Evolutionary conservation across 345 rosid species (phyloP), one percentile per base, ranked within the genome.

Genomic region (Kandelia obovata): DNA sequence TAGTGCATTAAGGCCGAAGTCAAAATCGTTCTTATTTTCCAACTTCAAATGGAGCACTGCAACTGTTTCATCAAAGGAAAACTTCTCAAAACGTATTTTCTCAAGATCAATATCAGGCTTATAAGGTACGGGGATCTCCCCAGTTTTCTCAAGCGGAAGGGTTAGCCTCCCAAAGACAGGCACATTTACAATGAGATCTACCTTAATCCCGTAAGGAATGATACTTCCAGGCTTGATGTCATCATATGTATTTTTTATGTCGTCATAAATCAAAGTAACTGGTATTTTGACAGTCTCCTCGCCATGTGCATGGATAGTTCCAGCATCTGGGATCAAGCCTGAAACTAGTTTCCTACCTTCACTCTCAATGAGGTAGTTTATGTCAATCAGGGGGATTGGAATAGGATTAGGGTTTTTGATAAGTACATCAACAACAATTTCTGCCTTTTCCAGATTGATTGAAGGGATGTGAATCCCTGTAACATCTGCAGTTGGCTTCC

Each of bases 231-330:
- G 91, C 79, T 92, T 72, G 32, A 95, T 87, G n/a, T 92, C 98
- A 23, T 47, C 72, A 67, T 90, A 95, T 4, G 98, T 90, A 76
- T 39, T 83, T 72, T 87, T 95, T 60, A 95, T 87, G 76, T 92
- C 99, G 32, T 81, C 98, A 61, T 83, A 95, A 47, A 95, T 89
- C 86, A 95, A 77, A 63, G 80, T 78, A 64, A 95, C 66, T 0
- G 99, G 98, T 71, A 95, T 87, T 66, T 92, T 95, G 64, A 95
- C 91, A 34, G 92, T 90, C 80, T 95, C 98, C 86, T 95, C 98
- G 15, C 99, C 96, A 37, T 85, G 98, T 0, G 99, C 92, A 17
- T 70, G 84, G 46, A 95, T 73, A 9, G 99, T 95, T 74, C 99
- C 98, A 23, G 98, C 87, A 80, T 95, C 98, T 0, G 99, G 99